phyloP scores from a whole-genome alignment of 179 eudicot genomes.

The Pouteria campechiana region DNA sequence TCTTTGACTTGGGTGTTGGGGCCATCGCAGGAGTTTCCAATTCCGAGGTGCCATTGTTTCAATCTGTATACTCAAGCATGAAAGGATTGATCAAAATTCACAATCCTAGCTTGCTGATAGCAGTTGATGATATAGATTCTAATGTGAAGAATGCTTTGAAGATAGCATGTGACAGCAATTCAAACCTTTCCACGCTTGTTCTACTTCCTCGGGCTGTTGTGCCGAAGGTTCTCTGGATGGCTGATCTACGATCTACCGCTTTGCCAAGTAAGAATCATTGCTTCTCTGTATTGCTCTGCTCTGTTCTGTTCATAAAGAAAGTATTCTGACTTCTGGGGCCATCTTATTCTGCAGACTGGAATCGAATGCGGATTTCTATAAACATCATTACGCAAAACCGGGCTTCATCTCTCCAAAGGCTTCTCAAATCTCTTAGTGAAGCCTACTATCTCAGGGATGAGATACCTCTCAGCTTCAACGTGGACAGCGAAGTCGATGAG shows the following conservation, averaged over 20 bases:
- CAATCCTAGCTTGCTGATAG: conserved; percentile 65
- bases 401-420: conserved; percentile 49
- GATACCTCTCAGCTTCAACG: conserved; percentile 69
- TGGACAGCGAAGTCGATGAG: conserved; percentile 84
- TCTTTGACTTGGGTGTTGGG: conserved; percentile 70
- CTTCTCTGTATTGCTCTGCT: neutral
- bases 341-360: conserved; percentile 88
- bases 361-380: conserved; percentile 60
- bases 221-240: conserved; percentile 89
- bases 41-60: conserved; percentile 81
- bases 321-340: too few species aligned
- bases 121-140: conserved; percentile 48
- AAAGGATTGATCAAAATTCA: conserved; percentile 75
- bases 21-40: conserved; percentile 41
- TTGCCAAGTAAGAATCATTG: conserved; percentile 62
- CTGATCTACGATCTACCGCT: conserved; percentile 76
- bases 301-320: conserved; percentile 1
- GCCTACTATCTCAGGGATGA: conserved; percentile 82
- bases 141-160: conserved; percentile 71
- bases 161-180: conserved; percentile 51
- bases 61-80: conserved; percentile 76
- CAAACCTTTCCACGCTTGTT: conserved; percentile 40
- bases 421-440: conserved; percentile 61
- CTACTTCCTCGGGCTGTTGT: conserved; percentile 66
- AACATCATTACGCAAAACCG: conserved; percentile 91